Conservation (phyloP, 495 filamentous ascomycete species). For the Trichoderma orchidacearum region DNA sequence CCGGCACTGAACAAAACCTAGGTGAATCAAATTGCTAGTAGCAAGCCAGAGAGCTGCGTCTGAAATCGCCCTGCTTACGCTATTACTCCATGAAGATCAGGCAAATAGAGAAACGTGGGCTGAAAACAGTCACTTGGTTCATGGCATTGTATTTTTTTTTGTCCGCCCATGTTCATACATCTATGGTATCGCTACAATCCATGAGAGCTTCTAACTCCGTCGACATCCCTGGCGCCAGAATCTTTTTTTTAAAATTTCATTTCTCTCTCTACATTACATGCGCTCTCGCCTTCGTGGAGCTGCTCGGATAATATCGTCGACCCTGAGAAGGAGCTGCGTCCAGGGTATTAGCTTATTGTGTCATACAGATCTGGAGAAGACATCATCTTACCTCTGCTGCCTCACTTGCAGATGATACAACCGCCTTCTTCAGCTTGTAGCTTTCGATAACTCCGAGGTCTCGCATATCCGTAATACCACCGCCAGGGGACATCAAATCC, state of each 20-base stretch:
- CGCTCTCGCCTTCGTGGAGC: conserved; percentile 65
- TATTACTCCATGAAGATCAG: no score
- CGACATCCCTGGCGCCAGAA: neutral
- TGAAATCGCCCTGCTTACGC: no score
- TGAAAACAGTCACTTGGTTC: neutral
- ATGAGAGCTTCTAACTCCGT: neutral
- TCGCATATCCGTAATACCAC: conserved; percentile 91
- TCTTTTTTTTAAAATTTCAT: neutral
- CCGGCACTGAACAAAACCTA: neutral
- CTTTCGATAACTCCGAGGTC: conserved; percentile 93
- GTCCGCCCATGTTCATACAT: neutral
- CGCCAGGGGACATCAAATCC: conserved; percentile 79
- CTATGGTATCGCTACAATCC: neutral
- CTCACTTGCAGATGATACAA: conserved; percentile 88
- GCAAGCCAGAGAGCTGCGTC: no score
- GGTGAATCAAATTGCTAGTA: no score
- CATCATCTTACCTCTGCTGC: conserved; percentile 70
- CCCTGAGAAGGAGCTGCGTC: conserved; percentile 57
- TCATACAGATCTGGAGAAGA: conserved; percentile 1
- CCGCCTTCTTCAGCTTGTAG: conserved; percentile 95
- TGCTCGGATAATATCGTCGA: conserved; percentile 76
- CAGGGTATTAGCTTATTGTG: neutral
- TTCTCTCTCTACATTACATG: conserved; percentile 6
- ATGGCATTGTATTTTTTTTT: neutral
- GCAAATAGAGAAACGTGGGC: no score